Percentiles rank a stretch among this genome's conserved stretches.
Conservation (phyloP, 1,139 yeast genomes). For the Zygoascus meyerae region DNA sequence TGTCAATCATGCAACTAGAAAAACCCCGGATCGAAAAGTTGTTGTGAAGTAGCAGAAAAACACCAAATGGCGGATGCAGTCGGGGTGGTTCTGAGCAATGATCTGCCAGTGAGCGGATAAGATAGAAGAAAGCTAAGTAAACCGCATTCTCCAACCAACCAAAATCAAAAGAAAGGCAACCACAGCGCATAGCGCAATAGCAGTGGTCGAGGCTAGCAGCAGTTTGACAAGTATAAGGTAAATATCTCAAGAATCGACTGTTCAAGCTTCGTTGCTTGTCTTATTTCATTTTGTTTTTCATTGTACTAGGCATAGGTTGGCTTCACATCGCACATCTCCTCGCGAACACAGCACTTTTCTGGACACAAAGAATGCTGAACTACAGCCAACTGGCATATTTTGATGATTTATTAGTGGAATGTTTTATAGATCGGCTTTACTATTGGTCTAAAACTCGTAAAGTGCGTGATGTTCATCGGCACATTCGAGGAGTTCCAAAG, state of each 20-base stretch:
- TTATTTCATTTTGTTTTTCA: neutral
- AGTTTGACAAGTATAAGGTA: no score
- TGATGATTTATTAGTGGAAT: constrained; percentile 38
- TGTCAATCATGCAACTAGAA: no score
- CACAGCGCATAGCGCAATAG: no score
- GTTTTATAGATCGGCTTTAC: constrained; percentile 33
- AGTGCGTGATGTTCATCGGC: constrained; percentile 27
- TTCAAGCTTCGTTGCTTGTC: no score
- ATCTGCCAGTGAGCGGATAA: neutral
- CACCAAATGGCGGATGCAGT: no score
- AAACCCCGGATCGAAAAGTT: no score
- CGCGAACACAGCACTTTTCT: neutral
- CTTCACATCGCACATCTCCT: neutral
- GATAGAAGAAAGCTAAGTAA: no score
- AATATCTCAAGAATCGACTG: no score
- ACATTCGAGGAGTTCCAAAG: constrained; percentile 24
- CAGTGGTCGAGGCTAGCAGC: no score
- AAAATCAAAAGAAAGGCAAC: no score
- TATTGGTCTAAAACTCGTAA: constrained; percentile 38
- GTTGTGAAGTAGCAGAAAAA: no score
- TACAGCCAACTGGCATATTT: constrained; percentile 47
- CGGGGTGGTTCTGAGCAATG: neutral
- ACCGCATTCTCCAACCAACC: no score
- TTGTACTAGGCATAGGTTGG: neutral
- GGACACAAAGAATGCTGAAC: constrained; percentile 12